These are phyloP conservation scores for Ocimum tenuiflorum DNA, from an alignment of 257 asterid genomes.

Conservation along the genomic window DNA sequence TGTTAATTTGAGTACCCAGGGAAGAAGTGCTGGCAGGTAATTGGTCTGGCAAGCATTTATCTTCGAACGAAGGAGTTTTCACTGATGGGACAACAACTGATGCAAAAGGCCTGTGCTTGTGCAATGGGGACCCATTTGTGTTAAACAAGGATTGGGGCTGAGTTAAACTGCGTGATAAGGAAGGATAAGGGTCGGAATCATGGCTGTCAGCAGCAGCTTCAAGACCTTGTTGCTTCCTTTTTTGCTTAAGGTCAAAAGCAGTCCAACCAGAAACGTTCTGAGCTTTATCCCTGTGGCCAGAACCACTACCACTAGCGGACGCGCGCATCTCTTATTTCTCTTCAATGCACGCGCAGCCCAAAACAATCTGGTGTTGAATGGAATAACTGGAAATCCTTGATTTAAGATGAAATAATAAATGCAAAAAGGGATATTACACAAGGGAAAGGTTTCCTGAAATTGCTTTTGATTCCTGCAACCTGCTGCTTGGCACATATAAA, in stretches of 20 bases:
- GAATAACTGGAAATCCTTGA: neutral
- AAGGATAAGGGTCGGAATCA: slow-evolving; percentile 51
- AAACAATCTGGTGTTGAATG: neutral
- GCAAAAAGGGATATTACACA: neutral
- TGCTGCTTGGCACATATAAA: neutral
- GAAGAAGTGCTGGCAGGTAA: slow-evolving; percentile 19
- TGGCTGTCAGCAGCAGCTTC: slow-evolving; percentile 20
- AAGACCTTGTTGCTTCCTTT: slow-evolving; percentile 32
- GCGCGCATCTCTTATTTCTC: slow-evolving; percentile 29
- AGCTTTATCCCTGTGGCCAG: slow-evolving; percentile 30
- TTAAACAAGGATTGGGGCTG: slow-evolving; percentile 15
- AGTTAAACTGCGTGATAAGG: slow-evolving; percentile 28
- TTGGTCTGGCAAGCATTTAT: slow-evolving; percentile 18
- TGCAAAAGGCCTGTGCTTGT: slow-evolving; percentile 59
- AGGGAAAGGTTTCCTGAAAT: neutral
- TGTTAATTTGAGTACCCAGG: neutral
- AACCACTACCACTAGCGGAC: slow-evolving; percentile 26
- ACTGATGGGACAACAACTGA: slow-evolving; percentile 39
- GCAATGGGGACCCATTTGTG: slow-evolving; percentile 17
- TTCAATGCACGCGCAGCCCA: neutral
- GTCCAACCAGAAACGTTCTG: slow-evolving; percentile 70
- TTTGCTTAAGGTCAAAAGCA: slow-evolving; percentile 65
- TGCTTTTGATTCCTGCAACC: neutral
- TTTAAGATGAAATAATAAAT: neutral
- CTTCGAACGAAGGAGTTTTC: slow-evolving; percentile 29